Base-by-base conservation (phyloP, 768 basidiomycete genomes). In the Phaeotremella skinneri region DNA sequence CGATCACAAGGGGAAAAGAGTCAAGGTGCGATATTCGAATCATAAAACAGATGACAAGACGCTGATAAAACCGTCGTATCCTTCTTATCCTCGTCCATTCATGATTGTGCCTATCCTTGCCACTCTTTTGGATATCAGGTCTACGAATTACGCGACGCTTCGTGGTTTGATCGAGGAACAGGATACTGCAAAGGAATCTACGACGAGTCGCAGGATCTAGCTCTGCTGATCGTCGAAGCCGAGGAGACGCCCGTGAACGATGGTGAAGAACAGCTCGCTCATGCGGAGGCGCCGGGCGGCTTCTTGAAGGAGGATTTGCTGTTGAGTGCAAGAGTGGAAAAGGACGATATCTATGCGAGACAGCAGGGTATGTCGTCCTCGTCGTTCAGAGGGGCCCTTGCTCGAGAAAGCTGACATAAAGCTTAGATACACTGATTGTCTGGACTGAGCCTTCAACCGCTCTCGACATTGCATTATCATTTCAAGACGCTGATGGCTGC, bases 151-250 rank as follows among this genome's bases (percentile, higher is more conserved):
- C 84, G 91, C 53, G 90, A 88, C 58, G 83, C 88, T 64, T 85
- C 86, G 56, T 99, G 96, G 96, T 83, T 87, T 55, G 96, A 99
- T 81, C 86, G 91, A 74, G 96, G 96, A 48, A 99, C 96, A 17
- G 96, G 96, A 0, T 90, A 92, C 74, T 96, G 93, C 76, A 89
- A 89, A 70, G 92, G 92, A 45, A 86, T 92, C 74, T 88, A 77
- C 54, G 78, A 78, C 58, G 74, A 77, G 49, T 51, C 60, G 9
- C 69, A 68, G 25, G 77, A 77, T 52, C 64, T 76, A 23, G 76
- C 79, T 1, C 41, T 78, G 48, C 49, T 78, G 34, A 66, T 78
- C 21, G 78, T 78, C 21, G 78, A 73, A 17, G 60, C 61, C 7
- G 77, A 78, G 56, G 69, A 72, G 16, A 49, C 51, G 13, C 49